phyloP scores from a whole-genome alignment of 768 basidiomycete species.

The Termitomyces eurrhizus region DNA sequence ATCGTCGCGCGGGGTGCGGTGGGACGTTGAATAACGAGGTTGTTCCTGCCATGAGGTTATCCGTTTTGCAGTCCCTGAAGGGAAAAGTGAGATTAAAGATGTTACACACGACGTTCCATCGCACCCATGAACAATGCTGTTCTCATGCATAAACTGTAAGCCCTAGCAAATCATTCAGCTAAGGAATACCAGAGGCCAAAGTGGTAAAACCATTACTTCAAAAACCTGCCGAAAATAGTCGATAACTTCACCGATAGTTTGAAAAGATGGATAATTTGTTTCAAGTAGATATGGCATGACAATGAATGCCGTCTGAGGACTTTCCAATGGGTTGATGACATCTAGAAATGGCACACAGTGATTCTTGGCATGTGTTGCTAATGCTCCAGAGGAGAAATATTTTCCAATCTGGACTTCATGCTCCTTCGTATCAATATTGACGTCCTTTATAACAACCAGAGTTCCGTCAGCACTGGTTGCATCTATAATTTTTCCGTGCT shows the following conservation, averaged over 20 bases:
- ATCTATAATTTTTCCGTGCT: conserved; percentile 18
- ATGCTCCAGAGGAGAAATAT: conserved; percentile 15
- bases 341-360: conserved; percentile 28
- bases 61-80: background rate
- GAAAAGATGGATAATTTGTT: background rate
- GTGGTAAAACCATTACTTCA: background rate
- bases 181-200: background rate
- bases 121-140: background rate
- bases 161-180: background rate
- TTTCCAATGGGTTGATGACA: conserved; percentile 13
- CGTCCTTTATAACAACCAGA: conserved; percentile 24
- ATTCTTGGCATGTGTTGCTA: conserved; percentile 21
- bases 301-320: conserved; percentile 12
- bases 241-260: background rate
- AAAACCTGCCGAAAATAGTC: background rate
- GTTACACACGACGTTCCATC: background rate
- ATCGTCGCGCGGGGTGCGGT: background rate
- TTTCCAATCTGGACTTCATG: conserved; percentile 25
- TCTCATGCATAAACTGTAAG: background rate
- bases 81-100: background rate
- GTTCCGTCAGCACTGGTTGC: conserved; percentile 25
- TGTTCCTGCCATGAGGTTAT: background rate
- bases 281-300: conserved; percentile 24
- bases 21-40: background rate
- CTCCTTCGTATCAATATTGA: conserved; percentile 11